Conservation (phyloP, 2,329 filamentous ascomycete species). For the Fusarium succisae region DNA sequence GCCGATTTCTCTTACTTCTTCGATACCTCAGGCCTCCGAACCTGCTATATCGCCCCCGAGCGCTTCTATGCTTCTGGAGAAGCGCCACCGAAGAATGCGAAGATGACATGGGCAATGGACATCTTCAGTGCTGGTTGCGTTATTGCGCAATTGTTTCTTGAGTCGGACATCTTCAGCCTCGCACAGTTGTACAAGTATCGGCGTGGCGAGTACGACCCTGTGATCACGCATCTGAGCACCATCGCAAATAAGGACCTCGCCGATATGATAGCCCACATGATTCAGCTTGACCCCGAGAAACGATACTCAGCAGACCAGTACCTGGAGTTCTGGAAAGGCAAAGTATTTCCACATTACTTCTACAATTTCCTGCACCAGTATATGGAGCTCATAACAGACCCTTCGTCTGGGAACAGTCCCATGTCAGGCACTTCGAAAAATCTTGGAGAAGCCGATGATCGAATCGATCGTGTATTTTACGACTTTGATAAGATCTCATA, state of each 20-base stretch:
- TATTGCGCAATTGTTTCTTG: constrained; percentile 94
- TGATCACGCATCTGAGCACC: constrained; percentile 80
- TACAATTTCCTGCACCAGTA: constrained; percentile 98
- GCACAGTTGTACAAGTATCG: constrained; percentile 96
- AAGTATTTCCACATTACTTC: constrained; percentile 95
- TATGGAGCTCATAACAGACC: constrained; percentile 94
- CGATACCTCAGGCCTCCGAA: constrained; percentile 88
- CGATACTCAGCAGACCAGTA: constrained; percentile 95
- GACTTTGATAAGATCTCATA: constrained; percentile 99
- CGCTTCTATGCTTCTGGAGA: constrained; percentile 81
- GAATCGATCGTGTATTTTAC: constrained; percentile 90
- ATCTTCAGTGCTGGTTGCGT: constrained; percentile 97
- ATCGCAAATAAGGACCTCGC: constrained; percentile 89
- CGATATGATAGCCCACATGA: constrained; percentile 94
- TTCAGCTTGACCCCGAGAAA: constrained; percentile 90
- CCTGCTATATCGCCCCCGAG: constrained; percentile 95
- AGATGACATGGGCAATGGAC: constrained; percentile 93
- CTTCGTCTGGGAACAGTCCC: constrained; percentile 79
- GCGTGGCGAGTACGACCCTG: constrained; percentile 90
- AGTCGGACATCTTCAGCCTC: constrained; percentile 96
- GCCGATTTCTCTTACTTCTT: constrained; percentile 99
- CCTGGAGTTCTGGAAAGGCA: constrained; percentile 88
- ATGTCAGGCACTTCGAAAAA: constrained; percentile 74
- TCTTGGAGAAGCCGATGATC: constrained; percentile 87
- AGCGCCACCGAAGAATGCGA: constrained; percentile 66